Conservation (phyloP, 345 rosid species). For the Brassica carinata region DNA sequence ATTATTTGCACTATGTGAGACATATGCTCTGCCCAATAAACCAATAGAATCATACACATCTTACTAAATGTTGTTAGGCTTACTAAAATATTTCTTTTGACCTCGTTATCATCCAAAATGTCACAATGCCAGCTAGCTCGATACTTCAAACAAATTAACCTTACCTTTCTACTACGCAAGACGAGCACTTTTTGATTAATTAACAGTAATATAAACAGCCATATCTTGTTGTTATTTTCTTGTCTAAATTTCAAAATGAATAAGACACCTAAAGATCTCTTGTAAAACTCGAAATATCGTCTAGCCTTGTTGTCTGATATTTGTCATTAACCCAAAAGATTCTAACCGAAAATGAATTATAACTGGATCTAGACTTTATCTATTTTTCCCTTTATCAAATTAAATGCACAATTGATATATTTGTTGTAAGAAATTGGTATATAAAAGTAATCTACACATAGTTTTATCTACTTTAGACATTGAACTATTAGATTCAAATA, state of each 20-base stretch:
- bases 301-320: constrained; percentile 6
- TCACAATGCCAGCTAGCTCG: constrained; percentile 33
- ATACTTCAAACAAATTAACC: not conserved
- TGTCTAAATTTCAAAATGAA: constrained; percentile 13
- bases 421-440: not conserved
- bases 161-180: constrained; percentile 27
- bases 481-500: not conserved
- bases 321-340: not conserved
- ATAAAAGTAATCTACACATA: not conserved
- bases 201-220: constrained; percentile 6
- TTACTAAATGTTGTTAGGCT: constrained; percentile 8
- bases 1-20: constrained; percentile 23
- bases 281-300: constrained; percentile 15
- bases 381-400: not conserved
- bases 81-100: constrained; percentile 31
- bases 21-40: constrained; percentile 29
- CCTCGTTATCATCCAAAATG: constrained; percentile 36
- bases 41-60: constrained; percentile 22
- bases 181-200: not conserved
- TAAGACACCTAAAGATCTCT: constrained; percentile 25
- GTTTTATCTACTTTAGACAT: not conserved
- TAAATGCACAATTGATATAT: not conserved
- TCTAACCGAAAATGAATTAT: not conserved
- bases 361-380: not conserved
- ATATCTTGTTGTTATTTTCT: constrained; percentile 24